Evolutionary conservation across 2,329 filamentous ascomycete species (phyloP).

Genomic region (Colletotrichum euphorbiae): DNA sequence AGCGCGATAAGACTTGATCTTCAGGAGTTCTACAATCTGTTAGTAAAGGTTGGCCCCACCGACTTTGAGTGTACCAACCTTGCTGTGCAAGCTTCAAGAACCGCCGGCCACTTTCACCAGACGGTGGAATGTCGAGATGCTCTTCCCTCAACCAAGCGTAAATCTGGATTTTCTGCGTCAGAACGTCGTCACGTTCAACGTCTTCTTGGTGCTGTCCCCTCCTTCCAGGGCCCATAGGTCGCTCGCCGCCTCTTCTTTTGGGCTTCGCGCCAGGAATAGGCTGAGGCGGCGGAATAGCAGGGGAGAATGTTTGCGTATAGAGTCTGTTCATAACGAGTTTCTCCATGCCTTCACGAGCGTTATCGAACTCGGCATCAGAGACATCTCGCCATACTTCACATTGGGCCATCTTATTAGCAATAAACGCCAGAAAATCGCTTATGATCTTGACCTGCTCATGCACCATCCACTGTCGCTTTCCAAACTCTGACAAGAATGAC

Average conservation of each 20-base stretch:
- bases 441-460: slow-evolving; percentile 99
- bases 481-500: slow-evolving; percentile 94
- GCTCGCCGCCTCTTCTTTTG: slow-evolving; percentile 75
- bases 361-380: slow-evolving; percentile 97
- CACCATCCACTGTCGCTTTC: slow-evolving; percentile 99
- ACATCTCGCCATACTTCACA: slow-evolving; percentile 98
- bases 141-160: slow-evolving; percentile 95
- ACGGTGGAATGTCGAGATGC: slow-evolving; percentile 89
- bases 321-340: slow-evolving; percentile 99
- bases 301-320: slow-evolving; percentile 96
- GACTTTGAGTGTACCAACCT: slow-evolving; percentile 59
- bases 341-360: slow-evolving; percentile 98
- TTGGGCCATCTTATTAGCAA: slow-evolving; percentile 96
- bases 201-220: slow-evolving; percentile 97
- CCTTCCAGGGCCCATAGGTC: slow-evolving; percentile 81
- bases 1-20: slow-evolving; percentile 97
- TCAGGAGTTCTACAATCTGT: slow-evolving; percentile 79
- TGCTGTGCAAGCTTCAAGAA: slow-evolving; percentile 92
- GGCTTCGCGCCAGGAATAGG: slow-evolving; percentile 76
- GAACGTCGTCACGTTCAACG: slow-evolving; percentile 94
- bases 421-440: slow-evolving; percentile 94
- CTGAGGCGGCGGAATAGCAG: slow-evolving; percentile 86
- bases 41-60: slow-evolving; percentile 40
- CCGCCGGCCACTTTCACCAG: slow-evolving; percentile 86
- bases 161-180: slow-evolving; percentile 96